Conservation (phyloP, 352 stramenopile genomes). For the Thraustochytrium striatum region DNA sequence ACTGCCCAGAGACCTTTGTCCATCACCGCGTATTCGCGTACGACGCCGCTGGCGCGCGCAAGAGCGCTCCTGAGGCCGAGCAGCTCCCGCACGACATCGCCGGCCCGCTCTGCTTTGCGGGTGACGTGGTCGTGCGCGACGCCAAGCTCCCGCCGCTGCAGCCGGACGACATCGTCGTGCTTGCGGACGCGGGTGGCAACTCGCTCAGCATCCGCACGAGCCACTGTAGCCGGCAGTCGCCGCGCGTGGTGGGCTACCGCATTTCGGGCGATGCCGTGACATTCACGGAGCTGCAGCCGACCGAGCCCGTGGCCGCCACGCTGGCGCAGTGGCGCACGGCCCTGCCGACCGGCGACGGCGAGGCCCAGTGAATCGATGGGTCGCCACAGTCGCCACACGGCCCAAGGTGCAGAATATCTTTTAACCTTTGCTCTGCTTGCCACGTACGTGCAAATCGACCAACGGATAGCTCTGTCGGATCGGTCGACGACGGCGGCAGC, state of each 20-base stretch:
- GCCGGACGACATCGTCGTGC: conserved; percentile 69
- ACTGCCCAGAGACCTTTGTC: conserved; percentile 63
- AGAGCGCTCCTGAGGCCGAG: conserved; percentile 52
- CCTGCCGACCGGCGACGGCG: no score
- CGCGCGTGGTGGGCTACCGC: conserved; percentile 65
- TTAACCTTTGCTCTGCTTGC: no score
- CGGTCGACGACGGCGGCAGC: no score
- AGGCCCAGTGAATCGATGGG: no score
- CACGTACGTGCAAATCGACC: no score
- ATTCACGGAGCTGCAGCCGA: neutral
- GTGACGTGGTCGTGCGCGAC: conserved; percentile 77
- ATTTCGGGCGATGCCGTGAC: conserved; percentile 48
- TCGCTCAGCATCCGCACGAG: conserved; percentile 78
- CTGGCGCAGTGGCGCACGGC: conserved; percentile 6
- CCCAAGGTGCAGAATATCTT: no score
- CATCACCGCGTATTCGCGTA: conserved; percentile 74
- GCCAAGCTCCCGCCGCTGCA: conserved; percentile 67
- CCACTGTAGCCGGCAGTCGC: conserved; percentile 75
- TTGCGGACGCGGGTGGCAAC: conserved; percentile 79
- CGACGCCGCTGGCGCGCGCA: conserved; percentile 58
- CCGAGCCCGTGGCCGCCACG: neutral
- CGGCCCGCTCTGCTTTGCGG: conserved; percentile 83
- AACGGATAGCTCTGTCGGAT: no score
- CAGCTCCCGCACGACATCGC: conserved; percentile 71
- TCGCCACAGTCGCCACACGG: no score